Evolutionary conservation across 345 rosid genomes (phyloP), one percentile per base, ranked within the genome.

Genomic region (Iberis pinnata): DNA sequence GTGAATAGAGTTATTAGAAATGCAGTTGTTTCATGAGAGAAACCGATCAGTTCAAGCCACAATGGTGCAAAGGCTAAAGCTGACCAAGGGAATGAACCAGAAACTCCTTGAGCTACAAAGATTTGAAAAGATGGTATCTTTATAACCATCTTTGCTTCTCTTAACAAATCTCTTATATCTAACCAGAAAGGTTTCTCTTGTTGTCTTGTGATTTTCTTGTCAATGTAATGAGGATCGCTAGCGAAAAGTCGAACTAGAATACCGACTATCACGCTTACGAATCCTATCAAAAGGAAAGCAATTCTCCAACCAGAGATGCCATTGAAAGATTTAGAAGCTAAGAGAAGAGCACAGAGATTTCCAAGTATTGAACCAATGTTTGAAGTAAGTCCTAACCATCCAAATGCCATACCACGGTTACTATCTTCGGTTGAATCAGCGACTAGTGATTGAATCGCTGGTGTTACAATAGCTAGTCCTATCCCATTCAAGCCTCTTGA

Each of bases 271-370:
- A 88, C 70, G 57, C 95, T 82, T 11, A 79, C 16, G 24, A 82
- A 9, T 52, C 58, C 86, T 7, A 85, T 78, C 44, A 88, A 48
- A 36, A 73, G 83, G 65, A 88, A 88, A 9, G 92, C 83, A 16
- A 85, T 11, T 72, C 97, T 71, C 94, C 90, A 88, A 17, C 94
- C 83, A 3, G 88, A 67, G 38, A 85, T 46, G 10, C 97, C 95
- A 60, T 79, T 35, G 75, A 88, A 68, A 11, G 86, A 71, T 24
- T 65, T 77, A 19, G 95, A 75, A n/a, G 95, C 87, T 6, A 82
- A 55, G 47, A 79, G 74, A 2, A 85, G 75, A 2, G 95, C 69
- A 49, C 54, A 76, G 3, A 82, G 60, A 16, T 71, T 64, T 12
- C 95, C 92, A 1, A 82, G 47, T 25, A 82, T 79, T 41, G 88